Evolutionary conservation across 257 asterid genomes (phyloP), one percentile per base, ranked within the genome.

Genomic region (Verbascum thapsus): DNA sequence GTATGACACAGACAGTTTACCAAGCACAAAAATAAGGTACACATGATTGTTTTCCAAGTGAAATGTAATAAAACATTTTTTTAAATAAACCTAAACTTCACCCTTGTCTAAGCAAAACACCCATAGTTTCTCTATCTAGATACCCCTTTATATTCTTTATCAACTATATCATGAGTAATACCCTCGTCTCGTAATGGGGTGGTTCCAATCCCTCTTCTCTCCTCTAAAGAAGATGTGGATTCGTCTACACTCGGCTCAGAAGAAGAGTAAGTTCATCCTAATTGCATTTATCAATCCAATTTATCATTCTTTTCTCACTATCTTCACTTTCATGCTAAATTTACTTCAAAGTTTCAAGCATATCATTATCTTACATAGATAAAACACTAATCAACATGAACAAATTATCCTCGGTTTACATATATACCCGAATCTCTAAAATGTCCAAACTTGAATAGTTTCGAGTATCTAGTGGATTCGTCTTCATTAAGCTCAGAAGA

Each of bases 151-250:
- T 13, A 65, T n/a, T 71, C 22, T 47, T 41, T 50, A 54, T 38
- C 77, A 75, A 81, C 80, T 58, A 77, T 75, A 3, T 64, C 56
- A 81, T 76, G 88, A 78, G 61, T 72, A 73, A 50, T 71, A 67
- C 81, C 72, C 73, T 76, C 77, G 64, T 73, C 62, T 75, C 71
- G 72, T 62, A 74, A 91, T 88, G 98, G 87, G 96, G 79, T 91
- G 97, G 97, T 78, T 91, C 19, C 95, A 80, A 19, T 86, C 97
- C 83, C 88, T 88, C 84, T 65, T 91, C 86, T 86, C 96, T 71
- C 97, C 98, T 60, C 53, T 88, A 64, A 91, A 85, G 87, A 91
- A 85, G 82, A 62, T 86, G 12, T 88, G 95, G 97, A 50, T 91
- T 86, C 90, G 95, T 52, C 81, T 85, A 23, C 83, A 84, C 64